Percentiles rank a stretch among this genome's conserved stretches.
These are phyloP conservation scores for Fusarium sp. DNA, from an alignment of 2,329 filamentous ascomycete genomes.

Conservation along the genomic window DNA sequence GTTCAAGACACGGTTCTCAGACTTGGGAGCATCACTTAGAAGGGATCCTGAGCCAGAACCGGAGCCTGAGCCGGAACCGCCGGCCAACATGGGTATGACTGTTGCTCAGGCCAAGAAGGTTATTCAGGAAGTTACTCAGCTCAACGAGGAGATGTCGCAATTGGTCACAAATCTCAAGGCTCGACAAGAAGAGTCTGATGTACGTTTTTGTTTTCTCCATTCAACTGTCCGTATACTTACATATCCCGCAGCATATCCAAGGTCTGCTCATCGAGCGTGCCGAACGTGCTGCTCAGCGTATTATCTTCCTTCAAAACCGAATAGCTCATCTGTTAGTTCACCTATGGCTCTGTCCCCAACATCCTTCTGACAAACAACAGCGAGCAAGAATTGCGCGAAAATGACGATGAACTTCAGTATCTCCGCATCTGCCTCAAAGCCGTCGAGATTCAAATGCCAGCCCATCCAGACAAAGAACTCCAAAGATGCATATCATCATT, in stretches of 20 bases:
- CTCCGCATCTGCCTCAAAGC: constrained; percentile 70
- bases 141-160: constrained; percentile 60
- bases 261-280: constrained; percentile 66
- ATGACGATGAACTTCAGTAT: constrained; percentile 68
- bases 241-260: constrained; percentile 64
- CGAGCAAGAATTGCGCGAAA: constrained; percentile 64
- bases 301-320: constrained; percentile 68
- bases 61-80: constrained; percentile 41
- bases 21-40: constrained; percentile 50
- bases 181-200: constrained; percentile 69
- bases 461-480: constrained; percentile 64
- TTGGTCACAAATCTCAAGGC: constrained; percentile 62
- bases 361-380: constrained; percentile 46
- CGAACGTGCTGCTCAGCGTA: constrained; percentile 65
- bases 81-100: constrained; percentile 46
- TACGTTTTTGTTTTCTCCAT: constrained; percentile 43
- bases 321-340: constrained; percentile 64
- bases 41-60: constrained; percentile 42
- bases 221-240: constrained; percentile 39
- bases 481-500: constrained; percentile 67
- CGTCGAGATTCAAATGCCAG: constrained; percentile 67
- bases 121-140: constrained; percentile 49
- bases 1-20: constrained; percentile 52
- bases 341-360: not conserved
- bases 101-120: constrained; percentile 50